Base-by-base conservation (phyloP, 2,329 filamentous ascomycete species). In the Aspergillus spinulosporus region DNA sequence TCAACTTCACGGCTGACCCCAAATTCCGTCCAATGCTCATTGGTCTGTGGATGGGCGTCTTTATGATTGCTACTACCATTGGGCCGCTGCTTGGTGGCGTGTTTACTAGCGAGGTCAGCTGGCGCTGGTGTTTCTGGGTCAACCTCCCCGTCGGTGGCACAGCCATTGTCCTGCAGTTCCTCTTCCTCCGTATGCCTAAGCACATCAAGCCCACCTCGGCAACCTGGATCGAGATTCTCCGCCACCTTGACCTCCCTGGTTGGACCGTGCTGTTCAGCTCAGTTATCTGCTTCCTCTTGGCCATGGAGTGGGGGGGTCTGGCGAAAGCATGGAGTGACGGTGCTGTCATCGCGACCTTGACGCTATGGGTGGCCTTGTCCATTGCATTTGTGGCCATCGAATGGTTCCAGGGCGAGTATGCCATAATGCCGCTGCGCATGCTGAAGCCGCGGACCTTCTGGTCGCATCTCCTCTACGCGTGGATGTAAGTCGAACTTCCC, bases 111-210 rank as follows among this genome's bases (percentile, higher is more conserved):
- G 55, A 60, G 11, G 52, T 57, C 14, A 51, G 49, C 11, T 74
- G 72, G 72, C 64, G 68, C 37, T 75, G 70, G 72, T 36, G 45
- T 43, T 50, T 43, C 40, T 43, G 15, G n/a, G 15, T 43, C 14
- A 43, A 43, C 11, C 14, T 43, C 4, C 40, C 40, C 1, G 15
- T 43, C 5, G 40, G 40, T 26, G 40, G 40, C 9, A n/a, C 15
- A 5, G 14, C 14, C 14, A 26, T 26, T 21, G n/a, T 43, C 9
- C 14, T 43, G 14, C 7, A 15, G 6, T 26, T 43, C 7, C 14
- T 43, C 4, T 26, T 26, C 14, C 15, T 43, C 5, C n/a, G 15
- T 8, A 43, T 26, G 12, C 40, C 40, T 8, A 7, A 26, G 15
- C 14, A 21, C 15, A 26, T 43, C 40, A 43, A 21, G 15, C 5